A percentile compares a stretch with the other conserved stretches of the same genome.
Evolutionary conservation across 2,329 filamentous ascomycete species (phyloP).

Genomic region (Alternaria ethzedia): DNA sequence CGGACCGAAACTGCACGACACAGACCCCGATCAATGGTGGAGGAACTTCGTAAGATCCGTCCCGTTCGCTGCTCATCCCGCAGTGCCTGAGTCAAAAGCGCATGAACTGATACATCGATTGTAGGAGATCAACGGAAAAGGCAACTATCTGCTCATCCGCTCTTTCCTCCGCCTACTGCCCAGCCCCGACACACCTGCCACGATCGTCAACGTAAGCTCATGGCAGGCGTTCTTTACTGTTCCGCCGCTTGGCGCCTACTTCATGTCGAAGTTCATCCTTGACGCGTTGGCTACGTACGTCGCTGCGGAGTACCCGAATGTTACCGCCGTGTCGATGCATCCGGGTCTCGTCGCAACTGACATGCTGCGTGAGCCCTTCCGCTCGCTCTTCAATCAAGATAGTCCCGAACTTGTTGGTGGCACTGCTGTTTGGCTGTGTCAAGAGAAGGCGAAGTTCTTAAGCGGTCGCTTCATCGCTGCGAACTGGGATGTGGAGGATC

Average conservation of each 20-base stretch:
- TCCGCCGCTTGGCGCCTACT: constrained; percentile 15
- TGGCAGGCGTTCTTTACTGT: constrained; percentile 15
- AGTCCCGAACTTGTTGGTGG: constrained; percentile 39
- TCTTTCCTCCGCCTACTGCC: constrained; percentile 35
- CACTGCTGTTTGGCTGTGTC: constrained; percentile 31
- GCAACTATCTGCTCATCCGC: constrained; percentile 40
- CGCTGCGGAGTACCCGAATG: constrained; percentile 22
- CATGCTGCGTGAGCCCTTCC: constrained; percentile 20
- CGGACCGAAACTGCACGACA: constrained; percentile 22
- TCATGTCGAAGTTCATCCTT: constrained; percentile 17
- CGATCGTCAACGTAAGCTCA: constrained; percentile 27
- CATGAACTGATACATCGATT: neutral
- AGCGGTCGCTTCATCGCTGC: constrained; percentile 33
- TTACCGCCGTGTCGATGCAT: constrained; percentile 21
- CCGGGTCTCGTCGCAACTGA: constrained; percentile 24
- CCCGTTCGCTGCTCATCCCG: neutral
- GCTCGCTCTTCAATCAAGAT: constrained; percentile 21
- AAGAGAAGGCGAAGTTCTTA: constrained; percentile 32
- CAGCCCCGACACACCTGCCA: constrained; percentile 20
- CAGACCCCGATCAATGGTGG: constrained; percentile 25
- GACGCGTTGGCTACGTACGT: constrained; percentile 18
- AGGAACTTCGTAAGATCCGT: constrained; percentile 21
- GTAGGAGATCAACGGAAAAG: constrained; percentile 45
- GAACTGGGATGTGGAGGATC: constrained; percentile 43
- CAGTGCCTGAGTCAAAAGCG: neutral